Evolutionary conservation across 441 rosid species (phyloP).

Genomic region (Eutrema salsugineum): DNA sequence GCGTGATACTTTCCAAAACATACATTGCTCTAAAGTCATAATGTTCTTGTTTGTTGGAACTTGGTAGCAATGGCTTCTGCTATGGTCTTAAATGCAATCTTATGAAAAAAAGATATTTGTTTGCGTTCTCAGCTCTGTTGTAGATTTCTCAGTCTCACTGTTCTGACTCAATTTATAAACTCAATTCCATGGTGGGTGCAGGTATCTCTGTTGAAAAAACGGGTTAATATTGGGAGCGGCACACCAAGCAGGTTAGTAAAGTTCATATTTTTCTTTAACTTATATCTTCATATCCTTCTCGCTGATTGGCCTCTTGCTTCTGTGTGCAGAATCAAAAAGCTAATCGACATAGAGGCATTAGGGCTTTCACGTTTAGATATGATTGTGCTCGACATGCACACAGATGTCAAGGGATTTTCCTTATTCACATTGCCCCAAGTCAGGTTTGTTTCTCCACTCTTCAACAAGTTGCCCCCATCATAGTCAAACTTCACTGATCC

Average conservation of each 20-base stretch:
- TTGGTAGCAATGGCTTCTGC: conserved; percentile 22
- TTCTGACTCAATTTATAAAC: neutral
- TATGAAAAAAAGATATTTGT: neutral
- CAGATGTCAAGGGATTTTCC: conserved; percentile 77
- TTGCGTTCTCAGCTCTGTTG: neutral
- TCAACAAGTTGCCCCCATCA: neutral
- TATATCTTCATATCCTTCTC: neutral
- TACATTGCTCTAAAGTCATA: neutral
- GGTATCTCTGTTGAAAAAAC: conserved; percentile 63
- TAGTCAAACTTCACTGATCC: neutral
- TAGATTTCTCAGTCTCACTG: neutral
- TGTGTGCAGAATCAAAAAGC: conserved; percentile 61
- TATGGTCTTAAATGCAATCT: conserved; percentile 20
- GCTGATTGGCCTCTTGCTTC: neutral
- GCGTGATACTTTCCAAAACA: neutral
- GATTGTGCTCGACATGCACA: conserved; percentile 61
- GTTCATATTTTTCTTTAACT: neutral
- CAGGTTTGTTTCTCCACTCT: conserved; percentile 42
- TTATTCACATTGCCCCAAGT: conserved; percentile 85
- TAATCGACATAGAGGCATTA: conserved; percentile 70
- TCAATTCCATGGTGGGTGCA: conserved; percentile 29
- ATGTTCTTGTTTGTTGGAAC: conserved; percentile 13
- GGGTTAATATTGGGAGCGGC: conserved; percentile 81
- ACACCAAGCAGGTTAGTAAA: conserved; percentile 76
- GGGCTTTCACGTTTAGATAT: conserved; percentile 66